Evolutionary conservation across 768 basidiomycete species (phyloP).

Genomic region (Leccinum barrowsii): DNA sequence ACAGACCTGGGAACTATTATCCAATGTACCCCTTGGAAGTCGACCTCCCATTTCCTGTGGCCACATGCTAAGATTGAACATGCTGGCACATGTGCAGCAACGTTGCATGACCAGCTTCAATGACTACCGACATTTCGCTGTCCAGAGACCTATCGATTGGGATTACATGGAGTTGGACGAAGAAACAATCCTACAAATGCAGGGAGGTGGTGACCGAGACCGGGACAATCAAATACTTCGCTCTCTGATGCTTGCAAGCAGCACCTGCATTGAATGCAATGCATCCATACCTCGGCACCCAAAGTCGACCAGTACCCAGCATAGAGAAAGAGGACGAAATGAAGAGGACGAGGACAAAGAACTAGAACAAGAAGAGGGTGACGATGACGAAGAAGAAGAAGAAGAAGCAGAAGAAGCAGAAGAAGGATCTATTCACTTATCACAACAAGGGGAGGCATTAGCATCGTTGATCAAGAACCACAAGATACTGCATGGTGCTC

Average conservation of each 20-base stretch:
- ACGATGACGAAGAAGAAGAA: background rate
- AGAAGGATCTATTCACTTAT: background rate
- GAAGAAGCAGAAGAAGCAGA: no score
- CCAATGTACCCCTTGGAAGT: background rate
- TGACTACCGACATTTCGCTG: background rate
- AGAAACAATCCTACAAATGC: background rate
- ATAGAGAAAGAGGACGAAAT: no score
- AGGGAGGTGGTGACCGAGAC: background rate
- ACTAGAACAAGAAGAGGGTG: no score
- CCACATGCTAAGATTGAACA: background rate
- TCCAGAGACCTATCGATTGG: background rate
- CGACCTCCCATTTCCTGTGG: background rate
- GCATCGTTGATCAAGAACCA: background rate
- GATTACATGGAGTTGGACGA: background rate
- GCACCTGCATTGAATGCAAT: background rate
- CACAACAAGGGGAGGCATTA: background rate
- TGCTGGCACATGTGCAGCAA: background rate
- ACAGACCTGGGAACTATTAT: background rate
- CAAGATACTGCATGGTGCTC: background rate
- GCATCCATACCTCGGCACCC: background rate
- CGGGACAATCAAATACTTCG: background rate
- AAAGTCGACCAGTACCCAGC: background rate
- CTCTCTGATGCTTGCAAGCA: background rate
- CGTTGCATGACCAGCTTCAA: background rate
- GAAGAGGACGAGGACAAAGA: background rate